Base-by-base conservation (phyloP, 1,139 yeast genomes). In the Taiozyma sp. region DNA sequence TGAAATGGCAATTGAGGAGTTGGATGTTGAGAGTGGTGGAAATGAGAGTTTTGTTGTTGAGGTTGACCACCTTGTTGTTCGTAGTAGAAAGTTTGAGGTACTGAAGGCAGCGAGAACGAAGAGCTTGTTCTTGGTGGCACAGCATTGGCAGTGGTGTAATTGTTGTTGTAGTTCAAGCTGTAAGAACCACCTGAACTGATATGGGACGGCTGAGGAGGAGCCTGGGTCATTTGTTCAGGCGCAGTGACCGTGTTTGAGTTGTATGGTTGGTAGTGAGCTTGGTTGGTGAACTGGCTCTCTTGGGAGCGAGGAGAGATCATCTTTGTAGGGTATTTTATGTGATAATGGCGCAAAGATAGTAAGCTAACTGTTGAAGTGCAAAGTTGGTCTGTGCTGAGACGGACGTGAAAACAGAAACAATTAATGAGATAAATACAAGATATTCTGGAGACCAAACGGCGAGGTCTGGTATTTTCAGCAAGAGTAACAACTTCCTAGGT, bases 281-380 rank as follows among this genome's bases (percentile, higher is more conserved):
- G 29, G n/a, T 30, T 13, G n/a, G 39, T 22, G 30, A 40, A 46
- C 36, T 49, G 52, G 8, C 40, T 44, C 38, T 50, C 52, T 30
- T 50, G 50, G 4, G 46, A 42, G 24, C 50, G 47, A 38, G 52
- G 52, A 9, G 52, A 50, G 2, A 50, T 47, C 52, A 50, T 49
- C 12, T 13, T 34, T 2, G 6, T n/a, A 14, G 36, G 13, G 36
- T 32, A 14, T 4, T 32, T 7, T 14, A 32, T 32, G 36, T 32
- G 36, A 14, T 32, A 19, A 32, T 32, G 9, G 36, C 4, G 16
- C 9, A 2, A 32, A n/a, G 9, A 19, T n/a, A 8, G 19, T 14
- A 2, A 32, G 4, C 9, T 32, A 7, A 8, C 16, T 14, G 3
- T 32, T n/a, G 34, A 14, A 14, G 36, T 32, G 36, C 36, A 32